These are phyloP conservation scores for Albophoma yamanashiensis DNA, from an alignment of 2,329 filamentous ascomycete species.

Conservation along the genomic window DNA sequence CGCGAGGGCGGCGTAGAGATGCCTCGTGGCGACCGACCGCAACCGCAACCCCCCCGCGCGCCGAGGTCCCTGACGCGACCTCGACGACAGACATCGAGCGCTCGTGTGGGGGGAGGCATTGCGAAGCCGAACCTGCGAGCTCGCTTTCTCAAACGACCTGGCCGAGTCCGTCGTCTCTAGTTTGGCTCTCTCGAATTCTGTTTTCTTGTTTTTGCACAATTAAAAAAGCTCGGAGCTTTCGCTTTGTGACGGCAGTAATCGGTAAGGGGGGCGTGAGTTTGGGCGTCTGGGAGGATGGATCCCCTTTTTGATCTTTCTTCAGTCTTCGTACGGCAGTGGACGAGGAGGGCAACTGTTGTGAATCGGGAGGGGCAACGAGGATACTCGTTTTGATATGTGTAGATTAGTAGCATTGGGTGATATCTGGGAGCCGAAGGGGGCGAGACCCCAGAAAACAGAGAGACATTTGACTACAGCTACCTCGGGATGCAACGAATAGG, in stretches of 20 bases:
- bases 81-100: neutral
- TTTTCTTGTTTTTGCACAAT: neutral
- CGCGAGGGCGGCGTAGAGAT: constrained; percentile 13
- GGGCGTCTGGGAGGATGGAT: neutral
- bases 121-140: neutral
- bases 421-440: neutral
- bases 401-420: neutral
- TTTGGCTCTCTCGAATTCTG: neutral
- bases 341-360: neutral
- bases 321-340: neutral
- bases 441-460: neutral
- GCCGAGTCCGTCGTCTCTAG: neutral
- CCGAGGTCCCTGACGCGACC: neutral
- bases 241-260: neutral
- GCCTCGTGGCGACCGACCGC: neutral
- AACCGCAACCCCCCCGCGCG: too few relatives aligned
- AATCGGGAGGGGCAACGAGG: neutral
- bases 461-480: neutral
- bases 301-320: neutral
- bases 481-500: neutral
- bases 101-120: too few relatives aligned
- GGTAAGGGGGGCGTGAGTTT: neutral
- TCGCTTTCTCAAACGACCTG: neutral
- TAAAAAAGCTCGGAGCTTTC: neutral
- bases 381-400: neutral